A percentile compares a stretch with the other conserved stretches of the same genome.
These are phyloP conservation scores for Effrenium voratum DNA, from an alignment of 73 alveolate genomes.

Conservation along the genomic window DNA sequence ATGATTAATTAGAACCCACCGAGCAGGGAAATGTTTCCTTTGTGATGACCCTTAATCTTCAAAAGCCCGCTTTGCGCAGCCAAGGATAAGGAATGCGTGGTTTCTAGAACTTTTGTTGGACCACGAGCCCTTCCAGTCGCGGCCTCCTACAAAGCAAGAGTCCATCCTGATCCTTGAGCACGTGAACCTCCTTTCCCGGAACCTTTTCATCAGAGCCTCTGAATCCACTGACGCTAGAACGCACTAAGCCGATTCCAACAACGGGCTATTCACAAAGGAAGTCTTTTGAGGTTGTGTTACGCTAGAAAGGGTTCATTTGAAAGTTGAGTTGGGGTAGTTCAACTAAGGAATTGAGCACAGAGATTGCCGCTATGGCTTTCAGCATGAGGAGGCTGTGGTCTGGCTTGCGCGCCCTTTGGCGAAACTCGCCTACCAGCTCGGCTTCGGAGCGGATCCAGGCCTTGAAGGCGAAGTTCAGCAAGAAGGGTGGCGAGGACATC, in stretches of 20 bases:
- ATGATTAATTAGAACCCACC: no score
- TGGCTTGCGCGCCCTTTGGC: conserved; percentile 19
- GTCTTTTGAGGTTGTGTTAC: no score
- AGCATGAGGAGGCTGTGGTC: neutral
- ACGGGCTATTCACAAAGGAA: no score
- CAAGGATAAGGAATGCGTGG: neutral
- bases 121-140: neutral
- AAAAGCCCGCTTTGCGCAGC: no score
- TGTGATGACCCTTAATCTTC: no score
- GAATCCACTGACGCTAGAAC: neutral
- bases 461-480: neutral
- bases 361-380: neutral
- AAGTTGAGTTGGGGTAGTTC: no score
- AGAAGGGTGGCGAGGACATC: neutral
- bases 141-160: neutral
- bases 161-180: neutral
- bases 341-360: neutral
- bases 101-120: neutral
- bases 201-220: conserved; percentile 7
- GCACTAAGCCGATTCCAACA: no score
- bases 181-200: neutral
- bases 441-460: neutral
- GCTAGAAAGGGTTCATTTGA: no score
- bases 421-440: neutral
- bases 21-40: no score